Conservation (phyloP, 352 stramenopile species). For the Pythium volutum region DNA sequence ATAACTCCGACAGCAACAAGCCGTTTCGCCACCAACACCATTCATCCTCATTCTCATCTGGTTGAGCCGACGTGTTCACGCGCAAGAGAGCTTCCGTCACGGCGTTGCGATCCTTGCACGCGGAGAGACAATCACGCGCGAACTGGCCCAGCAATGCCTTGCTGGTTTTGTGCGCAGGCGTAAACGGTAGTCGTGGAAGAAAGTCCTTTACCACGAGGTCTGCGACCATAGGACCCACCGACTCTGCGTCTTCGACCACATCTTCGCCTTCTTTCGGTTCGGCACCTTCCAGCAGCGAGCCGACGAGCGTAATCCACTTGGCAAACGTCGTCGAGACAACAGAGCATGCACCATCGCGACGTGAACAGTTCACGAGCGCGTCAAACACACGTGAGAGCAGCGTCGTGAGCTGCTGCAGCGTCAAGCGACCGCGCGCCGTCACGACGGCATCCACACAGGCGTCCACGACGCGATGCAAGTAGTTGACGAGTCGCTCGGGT, state of each 20-base stretch:
- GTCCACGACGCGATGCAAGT: neutral
- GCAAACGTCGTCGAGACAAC: neutral
- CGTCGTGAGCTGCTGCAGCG: neutral
- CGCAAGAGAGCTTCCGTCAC: slow-evolving; percentile 3
- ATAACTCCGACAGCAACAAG: slow-evolving; percentile 6
- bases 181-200: slow-evolving; percentile 2
- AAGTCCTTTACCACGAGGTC: slow-evolving; percentile 4
- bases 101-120: neutral
- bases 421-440: neutral
- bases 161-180: neutral
- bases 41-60: too few species aligned
- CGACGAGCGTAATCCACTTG: slow-evolving; percentile 11
- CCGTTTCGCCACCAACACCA: slow-evolving; percentile 11
- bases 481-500: slow-evolving; percentile 9
- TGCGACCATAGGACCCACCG: neutral
- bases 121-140: slow-evolving; percentile 1
- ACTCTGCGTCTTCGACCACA: neutral
- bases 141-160: neutral
- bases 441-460: neutral
- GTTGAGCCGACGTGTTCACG: neutral
- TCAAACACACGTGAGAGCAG: slow-evolving; percentile 11
- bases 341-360: neutral
- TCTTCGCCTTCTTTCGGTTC: neutral
- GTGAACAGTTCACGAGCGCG: slow-evolving; percentile 6
- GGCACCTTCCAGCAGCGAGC: slow-evolving; percentile 1